Evolutionary conservation across 352 stramenopile species (phyloP).

Genomic region (Thalassiosira exigua): DNA sequence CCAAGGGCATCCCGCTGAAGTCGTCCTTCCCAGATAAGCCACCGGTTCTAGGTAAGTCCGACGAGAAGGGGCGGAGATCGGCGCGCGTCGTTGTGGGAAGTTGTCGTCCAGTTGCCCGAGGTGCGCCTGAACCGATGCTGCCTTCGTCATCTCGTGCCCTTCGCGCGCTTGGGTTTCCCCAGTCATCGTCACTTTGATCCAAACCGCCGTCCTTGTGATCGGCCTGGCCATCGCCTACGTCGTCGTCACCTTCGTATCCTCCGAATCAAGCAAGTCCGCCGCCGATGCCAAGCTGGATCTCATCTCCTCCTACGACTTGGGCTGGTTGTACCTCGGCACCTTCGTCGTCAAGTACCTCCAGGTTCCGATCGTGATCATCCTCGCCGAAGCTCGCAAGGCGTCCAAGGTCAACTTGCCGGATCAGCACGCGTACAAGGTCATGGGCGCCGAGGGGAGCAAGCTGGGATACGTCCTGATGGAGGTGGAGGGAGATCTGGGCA

Average conservation of each 20-base stretch:
- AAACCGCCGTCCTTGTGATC: slow-evolving; percentile 7
- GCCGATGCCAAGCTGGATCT: slow-evolving; percentile 26
- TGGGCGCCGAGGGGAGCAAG: slow-evolving; percentile 19
- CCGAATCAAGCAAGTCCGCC: background rate
- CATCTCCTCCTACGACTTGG: slow-evolving; percentile 29
- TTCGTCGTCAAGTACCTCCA: slow-evolving; percentile 15
- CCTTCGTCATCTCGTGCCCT: no score
- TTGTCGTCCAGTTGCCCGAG: no score
- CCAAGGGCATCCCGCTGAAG: no score
- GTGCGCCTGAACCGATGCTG: no score
- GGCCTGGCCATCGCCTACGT: slow-evolving; percentile 7
- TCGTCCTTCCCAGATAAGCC: no score
- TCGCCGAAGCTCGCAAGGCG: slow-evolving; percentile 14
- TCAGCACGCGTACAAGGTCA: slow-evolving; percentile 45
- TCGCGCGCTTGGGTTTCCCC: no score
- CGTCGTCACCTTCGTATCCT: background rate
- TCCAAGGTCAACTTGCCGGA: slow-evolving; percentile 24
- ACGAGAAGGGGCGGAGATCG: no score
- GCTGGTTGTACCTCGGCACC: slow-evolving; percentile 25
- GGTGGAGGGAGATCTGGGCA: slow-evolving; percentile 12
- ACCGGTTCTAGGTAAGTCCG: no score
- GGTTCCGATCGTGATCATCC: slow-evolving; percentile 20
- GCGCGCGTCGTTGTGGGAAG: no score
- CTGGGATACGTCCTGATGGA: slow-evolving; percentile 46
- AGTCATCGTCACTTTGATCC: no score